A percentile compares a stretch with the other conserved stretches of the same genome.
Evolutionary conservation across 139 green algal species (phyloP).

Genomic region (Chlamydomonas eustigma): DNA sequence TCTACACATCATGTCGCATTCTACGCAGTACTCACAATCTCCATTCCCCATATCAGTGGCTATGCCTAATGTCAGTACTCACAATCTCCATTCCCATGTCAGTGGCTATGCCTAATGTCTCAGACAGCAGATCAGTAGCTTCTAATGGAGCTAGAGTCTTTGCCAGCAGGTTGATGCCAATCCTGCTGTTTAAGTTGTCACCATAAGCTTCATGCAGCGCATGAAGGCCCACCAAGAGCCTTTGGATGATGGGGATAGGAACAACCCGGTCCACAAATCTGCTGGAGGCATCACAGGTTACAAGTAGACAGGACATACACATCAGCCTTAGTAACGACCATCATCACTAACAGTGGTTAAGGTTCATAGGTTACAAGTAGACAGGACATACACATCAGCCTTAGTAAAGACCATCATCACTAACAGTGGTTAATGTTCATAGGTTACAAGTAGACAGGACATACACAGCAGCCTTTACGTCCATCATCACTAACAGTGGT

Average conservation of each 20-base stretch:
- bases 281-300: too few relatives aligned
- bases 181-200: neutral
- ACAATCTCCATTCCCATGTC: neutral
- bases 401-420: too few relatives aligned
- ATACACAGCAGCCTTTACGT: too few relatives aligned
- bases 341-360: too few relatives aligned
- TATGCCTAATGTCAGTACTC: neutral
- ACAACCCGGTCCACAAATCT: neutral
- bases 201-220: neutral
- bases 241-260: neutral
- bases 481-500: too few relatives aligned
- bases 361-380: too few relatives aligned
- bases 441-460: too few relatives aligned
- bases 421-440: too few relatives aligned
- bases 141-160: neutral
- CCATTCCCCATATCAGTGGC: neutral
- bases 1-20: too few relatives aligned
- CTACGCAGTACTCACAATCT: neutral
- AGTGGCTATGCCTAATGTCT: neutral
- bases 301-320: too few relatives aligned
- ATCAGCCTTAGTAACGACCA: too few relatives aligned
- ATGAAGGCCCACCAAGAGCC: neutral
- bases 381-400: too few relatives aligned
- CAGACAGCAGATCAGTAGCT: neutral
- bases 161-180: neutral